Evolutionary conservation across 1,284 basidiomycete species (phyloP), one percentile per base, ranked within the genome.

Genomic region (Sutorius eximius): DNA sequence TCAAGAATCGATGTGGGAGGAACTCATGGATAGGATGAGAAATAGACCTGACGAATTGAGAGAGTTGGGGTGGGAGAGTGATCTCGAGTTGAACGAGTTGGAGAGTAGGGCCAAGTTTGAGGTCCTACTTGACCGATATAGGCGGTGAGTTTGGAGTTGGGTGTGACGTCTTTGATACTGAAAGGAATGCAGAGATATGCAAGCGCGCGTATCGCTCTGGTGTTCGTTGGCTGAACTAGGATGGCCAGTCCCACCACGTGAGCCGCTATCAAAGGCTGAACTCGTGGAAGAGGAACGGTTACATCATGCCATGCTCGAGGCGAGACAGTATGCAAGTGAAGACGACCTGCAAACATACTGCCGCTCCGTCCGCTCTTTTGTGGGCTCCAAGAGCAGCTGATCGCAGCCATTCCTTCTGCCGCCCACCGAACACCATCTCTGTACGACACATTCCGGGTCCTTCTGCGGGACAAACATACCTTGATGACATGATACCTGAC

Each of bases 1-100:
- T 59, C 81, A 85, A 69, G 88, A 91, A 68, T 83, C 86, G 38
- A 88, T 91, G 85, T 91, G 87, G 87, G 87, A 89, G 57, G 87
- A 88, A 59, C 75, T 91, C 52, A 78, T 79, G 57, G 82, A 83
- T 59, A 76, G 80, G 52, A 77, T 86, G 65, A 74, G 79, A 44
- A 82, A 83, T 59, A 73, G 79, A 50, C 77, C 74, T 52, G 73
- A 77, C 8, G 75, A 80, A 56, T 67, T 89, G 48, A 65, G 70
- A 51, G 75, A 74, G 24, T 78, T 82, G 61, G 87, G 87, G 15
- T 90, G 87, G 88, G 82, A 85, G 45, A 82, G 81, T 56, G 82
- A 82, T 52, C 79, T 82, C 50, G 82, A 85, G 54, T 69, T 85
- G 34, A 78, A 77, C 59, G 82, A 82, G 57, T 68, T 78, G 51